phyloP scores from a whole-genome alignment of 2,329 filamentous ascomycete genomes.

The Beauveria varroae region DNA sequence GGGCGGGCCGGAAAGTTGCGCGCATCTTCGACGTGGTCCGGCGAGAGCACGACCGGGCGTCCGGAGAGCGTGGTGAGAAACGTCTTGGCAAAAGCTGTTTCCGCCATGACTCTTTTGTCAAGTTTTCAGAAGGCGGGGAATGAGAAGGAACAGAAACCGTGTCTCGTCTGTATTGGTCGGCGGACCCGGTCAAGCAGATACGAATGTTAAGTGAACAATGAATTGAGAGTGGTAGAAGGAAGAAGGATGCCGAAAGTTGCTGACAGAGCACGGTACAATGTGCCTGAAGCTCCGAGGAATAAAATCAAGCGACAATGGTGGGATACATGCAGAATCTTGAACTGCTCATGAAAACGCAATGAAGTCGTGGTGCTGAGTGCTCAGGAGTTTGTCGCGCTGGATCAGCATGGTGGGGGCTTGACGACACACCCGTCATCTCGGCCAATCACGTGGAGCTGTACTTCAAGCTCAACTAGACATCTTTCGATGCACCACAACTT shows the following conservation, averaged over 20 bases:
- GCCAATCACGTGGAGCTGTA: slow-evolving; percentile 5
- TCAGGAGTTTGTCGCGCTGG: neutral
- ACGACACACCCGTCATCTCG: neutral
- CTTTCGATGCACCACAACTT: no score
- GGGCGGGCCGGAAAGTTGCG: slow-evolving; percentile 67
- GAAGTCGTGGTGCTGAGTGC: neutral
- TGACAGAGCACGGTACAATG: no score
- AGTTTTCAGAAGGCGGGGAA: no score
- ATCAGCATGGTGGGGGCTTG: neutral
- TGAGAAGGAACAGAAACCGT: no score
- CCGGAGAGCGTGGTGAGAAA: slow-evolving; percentile 77
- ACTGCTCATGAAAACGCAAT: neutral
- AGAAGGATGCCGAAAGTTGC: no score
- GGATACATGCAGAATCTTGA: neutral
- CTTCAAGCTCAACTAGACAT: neutral
- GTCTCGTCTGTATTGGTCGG: neutral
- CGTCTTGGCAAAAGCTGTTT: slow-evolving; percentile 74
- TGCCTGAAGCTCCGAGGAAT: no score
- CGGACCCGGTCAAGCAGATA: no score
- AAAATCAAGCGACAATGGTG: neutral
- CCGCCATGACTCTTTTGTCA: slow-evolving; percentile 52
- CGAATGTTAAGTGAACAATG: no score
- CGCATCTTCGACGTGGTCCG: slow-evolving; percentile 85
- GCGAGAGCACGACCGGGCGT: slow-evolving; percentile 70
- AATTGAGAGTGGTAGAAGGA: no score